Base-by-base conservation (phyloP, 225 moss, liverwort and hornwort genomes). In the Pleurozium schreberi region DNA sequence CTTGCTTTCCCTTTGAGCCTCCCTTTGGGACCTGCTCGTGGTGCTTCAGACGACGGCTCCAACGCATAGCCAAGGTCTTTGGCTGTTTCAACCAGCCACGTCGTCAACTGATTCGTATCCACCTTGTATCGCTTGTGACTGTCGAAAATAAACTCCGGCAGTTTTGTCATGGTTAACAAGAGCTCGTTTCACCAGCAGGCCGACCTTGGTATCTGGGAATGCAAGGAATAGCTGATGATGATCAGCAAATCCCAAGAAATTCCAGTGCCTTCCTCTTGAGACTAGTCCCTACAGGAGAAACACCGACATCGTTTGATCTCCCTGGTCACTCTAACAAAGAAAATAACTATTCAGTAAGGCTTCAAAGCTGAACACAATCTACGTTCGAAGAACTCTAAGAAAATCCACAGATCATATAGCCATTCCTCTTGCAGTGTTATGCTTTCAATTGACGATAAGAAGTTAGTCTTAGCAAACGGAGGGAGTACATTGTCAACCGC, bases 191-290 rank as follows among this genome's bases (percentile, higher is more conserved):
- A 59, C 57, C 80, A 93, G 93, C 71, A 96, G 78, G 84, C 88
- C 90, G 47, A 95, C 83, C 82, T 81, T 90, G 85, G 90, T 90
- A 85, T 89, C 91, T 73, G 45, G 75, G 80, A 12, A 21, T 43
- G 43, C 81, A 81, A 60, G 31, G 31, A 60, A 65, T 9, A 82
- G 15, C 43, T 84, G 34, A 78, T 30, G 28, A 43, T 49, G 45
- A 30, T 75, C 49, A 31, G 49, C 49, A 62, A 45, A 34, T 63
- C 49, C 83, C 83, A 49, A 67, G 52, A 18, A 66, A 52, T 65
- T 50, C 66, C 66, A 65, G 27, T 83, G 52, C 50, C 83, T 50
- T 64, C 43, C 66, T 66, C 65, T 66, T 65, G 50, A 66, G 83
- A 66, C 8, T 65, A 38, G 65, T 83, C 38, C 50, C 65, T 11